Conservation (phyloP, 805 yeast species). For the Suhomyces tanzawaensis region DNA sequence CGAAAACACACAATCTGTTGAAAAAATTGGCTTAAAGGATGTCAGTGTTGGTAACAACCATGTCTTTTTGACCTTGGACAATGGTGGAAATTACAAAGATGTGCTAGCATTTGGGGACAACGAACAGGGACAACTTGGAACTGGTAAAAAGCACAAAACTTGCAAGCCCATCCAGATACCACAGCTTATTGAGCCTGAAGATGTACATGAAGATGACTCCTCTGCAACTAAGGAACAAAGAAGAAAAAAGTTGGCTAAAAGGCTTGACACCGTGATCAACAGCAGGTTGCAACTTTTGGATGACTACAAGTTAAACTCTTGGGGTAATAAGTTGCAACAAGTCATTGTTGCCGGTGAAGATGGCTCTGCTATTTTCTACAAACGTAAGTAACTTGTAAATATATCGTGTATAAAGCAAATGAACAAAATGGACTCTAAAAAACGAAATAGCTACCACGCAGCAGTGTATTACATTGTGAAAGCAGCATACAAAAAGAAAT, state of each 20-base stretch:
- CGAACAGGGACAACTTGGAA: slow-evolving; percentile 79
- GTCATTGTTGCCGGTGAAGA: slow-evolving; percentile 60
- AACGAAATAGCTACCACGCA: slow-evolving; percentile 3
- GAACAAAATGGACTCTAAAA: slow-evolving; percentile 14
- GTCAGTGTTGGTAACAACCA: slow-evolving; percentile 70
- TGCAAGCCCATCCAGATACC: slow-evolving; percentile 57
- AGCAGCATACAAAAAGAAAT: slow-evolving; percentile 13
- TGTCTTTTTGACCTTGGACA: slow-evolving; percentile 54
- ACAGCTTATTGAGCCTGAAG: slow-evolving; percentile 54
- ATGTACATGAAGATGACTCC: slow-evolving; percentile 13
- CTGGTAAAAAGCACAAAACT: slow-evolving; percentile 65
- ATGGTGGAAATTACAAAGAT: slow-evolving; percentile 45
- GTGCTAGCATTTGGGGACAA: slow-evolving; percentile 84
- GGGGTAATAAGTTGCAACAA: slow-evolving; percentile 45
- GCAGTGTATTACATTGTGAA: not conserved
- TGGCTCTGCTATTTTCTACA: slow-evolving; percentile 64
- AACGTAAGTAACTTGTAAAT: slow-evolving; percentile 4
- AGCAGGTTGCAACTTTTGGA: slow-evolving; percentile 48
- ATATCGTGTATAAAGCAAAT: not conserved
- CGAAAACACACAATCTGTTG: slow-evolving; percentile 41
- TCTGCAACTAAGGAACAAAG: slow-evolving; percentile 3
- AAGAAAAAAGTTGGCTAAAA: slow-evolving; percentile 25
- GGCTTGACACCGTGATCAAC: slow-evolving; percentile 31
- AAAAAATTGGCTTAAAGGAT: slow-evolving; percentile 45
- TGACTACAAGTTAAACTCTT: slow-evolving; percentile 17